Conservation (phyloP, 1,284 basidiomycete genomes). For the Cryptococcus wingfieldii region DNA sequence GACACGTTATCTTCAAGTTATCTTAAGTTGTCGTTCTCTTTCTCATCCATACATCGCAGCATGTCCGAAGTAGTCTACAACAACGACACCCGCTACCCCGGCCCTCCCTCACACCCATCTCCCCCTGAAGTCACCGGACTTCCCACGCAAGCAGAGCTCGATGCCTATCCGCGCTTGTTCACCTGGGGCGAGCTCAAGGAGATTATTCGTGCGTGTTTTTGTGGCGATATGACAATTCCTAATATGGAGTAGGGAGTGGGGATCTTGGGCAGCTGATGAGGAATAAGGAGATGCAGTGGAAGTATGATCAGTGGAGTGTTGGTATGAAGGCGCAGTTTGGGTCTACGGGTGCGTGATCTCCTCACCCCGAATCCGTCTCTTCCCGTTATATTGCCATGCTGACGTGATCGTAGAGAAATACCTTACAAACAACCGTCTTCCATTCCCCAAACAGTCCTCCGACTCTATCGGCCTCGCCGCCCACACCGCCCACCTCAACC, state of each 20-base stretch:
- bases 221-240: neutral
- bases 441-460: slow-evolving; percentile 7
- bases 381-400: neutral
- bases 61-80: slow-evolving; percentile 22
- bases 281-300: slow-evolving; percentile 39
- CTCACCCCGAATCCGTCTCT: neutral
- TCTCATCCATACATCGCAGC: neutral
- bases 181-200: slow-evolving; percentile 47
- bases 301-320: slow-evolving; percentile 41
- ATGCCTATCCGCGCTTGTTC: slow-evolving; percentile 42
- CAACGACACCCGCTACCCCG: slow-evolving; percentile 39
- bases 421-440: slow-evolving; percentile 37
- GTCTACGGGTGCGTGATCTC: slow-evolving; percentile 33
- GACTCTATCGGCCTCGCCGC: too few relatives aligned
- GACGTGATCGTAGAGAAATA: slow-evolving; percentile 35
- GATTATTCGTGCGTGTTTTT: slow-evolving; percentile 29
- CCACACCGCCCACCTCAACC: too few relatives aligned
- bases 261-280: slow-evolving; percentile 34
- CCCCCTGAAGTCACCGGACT: slow-evolving; percentile 32
- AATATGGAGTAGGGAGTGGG: slow-evolving; percentile 15
- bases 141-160: slow-evolving; percentile 42
- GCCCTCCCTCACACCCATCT: slow-evolving; percentile 27
- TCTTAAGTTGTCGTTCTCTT: too few relatives aligned
- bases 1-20: too few relatives aligned
- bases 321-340: slow-evolving; percentile 36